Conservation (phyloP, 306 rosid genomes). For the Cicer pinnatifidum region DNA sequence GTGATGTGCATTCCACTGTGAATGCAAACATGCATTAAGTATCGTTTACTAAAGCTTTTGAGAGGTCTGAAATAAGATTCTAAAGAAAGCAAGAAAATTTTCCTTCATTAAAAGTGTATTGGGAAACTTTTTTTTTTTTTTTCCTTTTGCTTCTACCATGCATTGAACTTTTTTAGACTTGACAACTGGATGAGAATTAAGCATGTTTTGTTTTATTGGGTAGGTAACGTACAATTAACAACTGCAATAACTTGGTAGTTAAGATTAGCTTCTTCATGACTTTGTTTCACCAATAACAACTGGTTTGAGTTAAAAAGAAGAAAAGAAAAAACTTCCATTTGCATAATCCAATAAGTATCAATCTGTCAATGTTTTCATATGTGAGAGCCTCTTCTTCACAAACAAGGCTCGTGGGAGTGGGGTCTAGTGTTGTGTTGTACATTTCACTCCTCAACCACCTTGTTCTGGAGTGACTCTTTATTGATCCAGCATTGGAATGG, state of each 20-base stretch:
- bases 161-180: too few species aligned
- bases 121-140: neutral
- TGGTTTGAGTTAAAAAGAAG: constrained; percentile 2
- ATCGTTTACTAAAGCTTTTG: neutral
- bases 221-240: neutral
- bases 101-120: neutral
- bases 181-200: neutral
- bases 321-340: neutral
- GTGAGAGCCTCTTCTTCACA: constrained; percentile 17
- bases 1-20: too few species aligned
- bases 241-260: too few species aligned
- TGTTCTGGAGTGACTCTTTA: constrained; percentile 25
- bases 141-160: too few species aligned
- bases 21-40: neutral
- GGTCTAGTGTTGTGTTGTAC: constrained; percentile 30
- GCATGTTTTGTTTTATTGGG: neutral
- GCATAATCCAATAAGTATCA: constrained; percentile 13
- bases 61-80: neutral
- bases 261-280: too few species aligned
- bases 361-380: constrained; percentile 27
- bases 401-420: constrained; percentile 42
- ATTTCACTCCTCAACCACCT: constrained; percentile 40
- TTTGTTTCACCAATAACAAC: neutral
- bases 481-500: constrained; percentile 32
- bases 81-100: neutral